Percentiles rank a stretch among this genome's conserved stretches.
phyloP scores from a whole-genome alignment of 1,139 yeast species.

The Candida smagusa region DNA sequence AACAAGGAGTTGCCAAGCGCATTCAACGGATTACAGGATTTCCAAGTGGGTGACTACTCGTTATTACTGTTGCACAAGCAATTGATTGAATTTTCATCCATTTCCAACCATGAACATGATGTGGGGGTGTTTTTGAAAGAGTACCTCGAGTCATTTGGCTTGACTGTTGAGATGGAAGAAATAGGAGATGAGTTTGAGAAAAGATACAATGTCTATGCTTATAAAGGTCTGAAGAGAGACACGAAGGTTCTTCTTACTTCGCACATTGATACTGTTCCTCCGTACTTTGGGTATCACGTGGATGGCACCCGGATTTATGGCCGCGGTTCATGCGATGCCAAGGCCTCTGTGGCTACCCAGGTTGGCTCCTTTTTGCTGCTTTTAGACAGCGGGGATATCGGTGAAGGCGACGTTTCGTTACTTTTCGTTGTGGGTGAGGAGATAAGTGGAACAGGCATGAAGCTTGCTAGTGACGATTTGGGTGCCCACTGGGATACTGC shows the following conservation, averaged over 20 bases:
- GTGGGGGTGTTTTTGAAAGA: conserved; percentile 19
- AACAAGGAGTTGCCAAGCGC: background rate
- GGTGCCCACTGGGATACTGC: conserved; percentile 57
- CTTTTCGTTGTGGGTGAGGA: conserved; percentile 73
- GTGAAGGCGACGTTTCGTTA: conserved; percentile 55
- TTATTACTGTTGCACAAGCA: conserved; percentile 15
- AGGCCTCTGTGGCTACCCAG: conserved; percentile 65
- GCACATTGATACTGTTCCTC: conserved; percentile 74
- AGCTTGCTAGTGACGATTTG: conserved; percentile 32
- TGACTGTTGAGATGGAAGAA: conserved; percentile 48
- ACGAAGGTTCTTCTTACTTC: conserved; percentile 56
- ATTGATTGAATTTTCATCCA: conserved; percentile 13
- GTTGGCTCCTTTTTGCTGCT: conserved; percentile 50
- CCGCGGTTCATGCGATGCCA: conserved; percentile 68
- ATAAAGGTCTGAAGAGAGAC: conserved; percentile 41
- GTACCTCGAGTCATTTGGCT: conserved; percentile 40
- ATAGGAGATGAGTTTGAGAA: conserved; percentile 25
- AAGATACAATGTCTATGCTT: conserved; percentile 59
- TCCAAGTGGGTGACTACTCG: conserved; percentile 12
- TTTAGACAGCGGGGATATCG: conserved; percentile 30
- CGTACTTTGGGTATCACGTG: conserved; percentile 50
- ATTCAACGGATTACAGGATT: conserved; percentile 8
- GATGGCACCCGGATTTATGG: conserved; percentile 56
- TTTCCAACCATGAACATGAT: conserved; percentile 13
- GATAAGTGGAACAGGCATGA: conserved; percentile 60